Conservation (phyloP, 768 basidiomycete species). For the Wakefieldia striispora region DNA sequence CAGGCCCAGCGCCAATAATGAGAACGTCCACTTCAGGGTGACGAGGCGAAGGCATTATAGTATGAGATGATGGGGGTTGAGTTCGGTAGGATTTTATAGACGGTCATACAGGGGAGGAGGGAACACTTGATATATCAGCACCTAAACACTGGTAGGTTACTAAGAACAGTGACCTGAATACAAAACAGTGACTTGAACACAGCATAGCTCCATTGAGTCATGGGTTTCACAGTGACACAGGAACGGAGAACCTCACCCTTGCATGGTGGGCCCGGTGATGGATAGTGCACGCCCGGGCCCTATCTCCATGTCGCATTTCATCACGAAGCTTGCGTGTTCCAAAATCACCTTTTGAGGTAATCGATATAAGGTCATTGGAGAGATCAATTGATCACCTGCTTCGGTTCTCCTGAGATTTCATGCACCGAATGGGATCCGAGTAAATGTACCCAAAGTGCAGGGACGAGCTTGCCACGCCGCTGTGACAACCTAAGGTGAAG, state of each 20-base stretch:
- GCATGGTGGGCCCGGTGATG: no score
- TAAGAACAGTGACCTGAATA: not conserved
- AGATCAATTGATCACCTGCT: no score
- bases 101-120: not conserved
- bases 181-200: no score
- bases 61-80: not conserved
- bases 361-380: not conserved
- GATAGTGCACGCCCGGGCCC: no score
- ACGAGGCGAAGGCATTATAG: constrained; percentile 12
- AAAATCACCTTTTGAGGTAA: not conserved
- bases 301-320: no score
- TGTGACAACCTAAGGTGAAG: not conserved
- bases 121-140: not conserved
- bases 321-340: no score
- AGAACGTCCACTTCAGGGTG: constrained; percentile 39
- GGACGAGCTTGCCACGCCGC: not conserved
- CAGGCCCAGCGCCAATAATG: constrained; percentile 43
- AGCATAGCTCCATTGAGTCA: not conserved
- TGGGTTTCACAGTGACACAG: constrained; percentile 3
- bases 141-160: not conserved
- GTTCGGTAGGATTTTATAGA: constrained; percentile 3
- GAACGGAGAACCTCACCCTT: not conserved
- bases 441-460: constrained; percentile 3
- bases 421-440: not conserved
- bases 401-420: not conserved